Base-by-base conservation (phyloP, 1,284 basidiomycete species). In the Mrakiaceae sp. region DNA sequence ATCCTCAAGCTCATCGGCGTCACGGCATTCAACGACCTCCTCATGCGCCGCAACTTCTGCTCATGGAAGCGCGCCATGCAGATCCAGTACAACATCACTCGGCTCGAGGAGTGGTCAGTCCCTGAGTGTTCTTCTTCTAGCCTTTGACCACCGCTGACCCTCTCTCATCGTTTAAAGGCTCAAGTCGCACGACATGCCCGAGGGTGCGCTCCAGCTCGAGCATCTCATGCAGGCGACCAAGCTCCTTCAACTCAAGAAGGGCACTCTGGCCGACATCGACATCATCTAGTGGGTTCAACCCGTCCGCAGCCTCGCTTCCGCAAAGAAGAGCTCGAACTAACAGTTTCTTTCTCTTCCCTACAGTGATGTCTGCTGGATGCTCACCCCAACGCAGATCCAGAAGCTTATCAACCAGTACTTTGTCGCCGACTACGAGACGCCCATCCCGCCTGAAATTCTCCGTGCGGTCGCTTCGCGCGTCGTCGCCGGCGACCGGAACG, bases 31-130 rank as follows among this genome's bases (percentile, higher is more conserved):
- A 99, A 99, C 75, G 96, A 99, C 72, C 82, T 99, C 69, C 80
- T 99, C 66, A 98, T 99, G 95, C 83, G 96, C 71, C 83, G 96
- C 60, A 98, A 98, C 79, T 99, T 99, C 78, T 96, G 92, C 72
- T 98, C 95, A 3, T 99, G 96, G 96, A 99, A 99, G 79, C 85
- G 96, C 79, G 92, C 93, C 5, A 97, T 98, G 94, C 94, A 97
- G 82, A 97, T 97, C 67, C 94, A 98, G 74, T 97, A 98, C 78
- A 97, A 97, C 75, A 95, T 97, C 74, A 97, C 93, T 54, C 86
- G 96, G 53, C 92, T 99, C 72, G 96, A 99, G 75, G 90, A 95
- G 42, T 78, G 75, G 75, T 77, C 75, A 10, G 61, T 62, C 53
- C 9, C 5, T 11, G 53, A 4, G 43, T 42, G 12, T 54, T 54